These are phyloP conservation scores for Fomitopsis palustris DNA, from an alignment of 1,284 basidiomycete genomes.

Conservation along the genomic window DNA sequence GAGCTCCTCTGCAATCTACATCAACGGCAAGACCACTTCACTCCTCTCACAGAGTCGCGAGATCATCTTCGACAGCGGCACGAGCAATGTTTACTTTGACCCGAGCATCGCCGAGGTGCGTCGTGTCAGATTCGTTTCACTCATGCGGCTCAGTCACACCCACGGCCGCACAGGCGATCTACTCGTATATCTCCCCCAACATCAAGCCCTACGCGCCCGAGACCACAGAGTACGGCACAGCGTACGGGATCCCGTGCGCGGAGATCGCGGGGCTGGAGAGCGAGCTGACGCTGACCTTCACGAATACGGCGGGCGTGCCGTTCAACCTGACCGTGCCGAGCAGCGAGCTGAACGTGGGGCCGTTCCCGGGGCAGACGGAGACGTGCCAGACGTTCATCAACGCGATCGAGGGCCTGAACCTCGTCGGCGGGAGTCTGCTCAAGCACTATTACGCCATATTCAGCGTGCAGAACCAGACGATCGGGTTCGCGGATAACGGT, in stretches of 20 bases:
- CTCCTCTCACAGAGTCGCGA: conserved; percentile 36
- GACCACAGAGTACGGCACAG: conserved; percentile 50
- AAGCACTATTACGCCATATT: conserved; percentile 56
- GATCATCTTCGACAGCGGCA: conserved; percentile 57
- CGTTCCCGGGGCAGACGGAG: conserved; percentile 42
- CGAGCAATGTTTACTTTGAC: conserved; percentile 50
- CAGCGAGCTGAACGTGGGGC: conserved; percentile 50
- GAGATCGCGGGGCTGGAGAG: conserved; percentile 41
- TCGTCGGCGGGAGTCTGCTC: conserved; percentile 47
- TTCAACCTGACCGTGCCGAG: conserved; percentile 54
- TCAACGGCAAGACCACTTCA: conserved; percentile 49
- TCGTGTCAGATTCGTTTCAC: not conserved
- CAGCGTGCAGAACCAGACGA: conserved; percentile 42
- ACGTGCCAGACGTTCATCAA: conserved; percentile 53
- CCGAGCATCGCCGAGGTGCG: conserved; percentile 40
- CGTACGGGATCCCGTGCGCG: conserved; percentile 49
- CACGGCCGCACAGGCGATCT: conserved; percentile 41
- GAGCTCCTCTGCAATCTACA: conserved; percentile 41
- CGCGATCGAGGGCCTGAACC: conserved; percentile 41
- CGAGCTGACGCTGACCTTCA: conserved; percentile 46
- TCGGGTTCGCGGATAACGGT: conserved; percentile 45
- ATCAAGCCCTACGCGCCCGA: conserved; percentile 44
- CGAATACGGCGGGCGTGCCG: conserved; percentile 36
- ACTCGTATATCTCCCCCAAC: conserved; percentile 49
- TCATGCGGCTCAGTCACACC: not conserved